These are phyloP conservation scores for Hericium coralloides DNA, from an alignment of 768 basidiomycete genomes.

Conservation along the genomic window DNA sequence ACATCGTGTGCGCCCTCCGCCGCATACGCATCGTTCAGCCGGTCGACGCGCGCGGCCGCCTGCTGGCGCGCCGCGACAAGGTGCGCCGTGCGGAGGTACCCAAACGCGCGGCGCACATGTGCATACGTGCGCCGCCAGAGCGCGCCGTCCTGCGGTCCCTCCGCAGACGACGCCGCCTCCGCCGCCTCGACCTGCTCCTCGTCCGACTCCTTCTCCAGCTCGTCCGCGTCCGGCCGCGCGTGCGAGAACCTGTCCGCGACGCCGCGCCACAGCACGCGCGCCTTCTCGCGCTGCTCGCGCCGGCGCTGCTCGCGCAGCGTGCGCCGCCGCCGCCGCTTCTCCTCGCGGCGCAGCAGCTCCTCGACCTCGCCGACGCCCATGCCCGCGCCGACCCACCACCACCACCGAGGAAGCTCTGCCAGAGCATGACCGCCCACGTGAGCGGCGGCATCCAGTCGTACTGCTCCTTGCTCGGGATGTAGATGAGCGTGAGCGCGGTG, in stretches of 20 bases:
- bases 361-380: slow-evolving; percentile 71
- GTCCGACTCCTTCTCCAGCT: background rate
- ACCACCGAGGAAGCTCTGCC: slow-evolving; percentile 97
- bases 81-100: slow-evolving; percentile 60
- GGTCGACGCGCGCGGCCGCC: slow-evolving; percentile 56
- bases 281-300: slow-evolving; percentile 41
- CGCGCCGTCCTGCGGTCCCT: background rate
- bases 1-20: slow-evolving; percentile 20
- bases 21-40: slow-evolving; percentile 54
- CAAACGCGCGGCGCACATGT: slow-evolving; percentile 45
- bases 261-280: slow-evolving; percentile 48
- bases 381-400: slow-evolving; percentile 98
- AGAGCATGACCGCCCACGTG: slow-evolving; percentile 86
- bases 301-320: slow-evolving; percentile 37
- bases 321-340: slow-evolving; percentile 44
- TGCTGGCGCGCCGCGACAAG: slow-evolving; percentile 60
- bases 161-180: background rate
- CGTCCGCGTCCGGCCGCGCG: background rate
- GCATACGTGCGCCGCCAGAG: slow-evolving; percentile 4
- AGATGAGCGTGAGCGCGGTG: slow-evolving; percentile 81
- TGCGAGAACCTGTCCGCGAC: slow-evolving; percentile 30
- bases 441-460: slow-evolving; percentile 89
- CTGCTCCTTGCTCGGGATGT: slow-evolving; percentile 75
- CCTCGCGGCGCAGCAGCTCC: slow-evolving; percentile 42
- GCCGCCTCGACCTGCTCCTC: background rate